These are phyloP conservation scores for Emericellopsis atlantica DNA, from an alignment of 2,329 filamentous ascomycete genomes.

Conservation along the genomic window DNA sequence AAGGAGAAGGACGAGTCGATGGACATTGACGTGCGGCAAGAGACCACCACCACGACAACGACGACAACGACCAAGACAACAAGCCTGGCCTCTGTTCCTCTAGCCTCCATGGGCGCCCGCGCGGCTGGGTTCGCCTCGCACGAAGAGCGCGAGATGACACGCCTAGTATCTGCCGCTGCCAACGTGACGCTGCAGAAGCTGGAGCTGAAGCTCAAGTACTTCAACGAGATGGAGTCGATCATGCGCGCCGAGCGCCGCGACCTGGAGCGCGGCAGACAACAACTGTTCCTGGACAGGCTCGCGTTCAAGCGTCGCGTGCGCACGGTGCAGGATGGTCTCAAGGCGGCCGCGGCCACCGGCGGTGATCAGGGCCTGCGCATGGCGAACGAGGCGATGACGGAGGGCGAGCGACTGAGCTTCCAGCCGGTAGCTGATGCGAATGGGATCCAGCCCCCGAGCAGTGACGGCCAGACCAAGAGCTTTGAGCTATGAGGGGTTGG, in stretches of 20 bases:
- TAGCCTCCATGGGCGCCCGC: slow-evolving; percentile 77
- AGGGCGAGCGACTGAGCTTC: slow-evolving; percentile 41
- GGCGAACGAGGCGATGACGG: slow-evolving; percentile 31
- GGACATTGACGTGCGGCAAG: slow-evolving; percentile 47
- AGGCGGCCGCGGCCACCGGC: slow-evolving; percentile 33
- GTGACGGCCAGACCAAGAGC: slow-evolving; percentile 42
- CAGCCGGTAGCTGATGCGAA: slow-evolving; percentile 22
- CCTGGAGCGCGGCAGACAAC: slow-evolving; percentile 80
- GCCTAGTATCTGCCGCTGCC: slow-evolving; percentile 80
- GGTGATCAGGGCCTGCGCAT: slow-evolving; percentile 36
- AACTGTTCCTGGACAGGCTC: slow-evolving; percentile 85
- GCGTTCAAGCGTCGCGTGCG: slow-evolving; percentile 79
- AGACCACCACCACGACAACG: slow-evolving; percentile 35
- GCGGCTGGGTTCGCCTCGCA: slow-evolving; percentile 83
- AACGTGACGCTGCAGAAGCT: slow-evolving; percentile 94
- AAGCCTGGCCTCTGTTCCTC: slow-evolving; percentile 61
- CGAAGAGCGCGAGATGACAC: slow-evolving; percentile 93
- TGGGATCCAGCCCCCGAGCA: slow-evolving; percentile 36
- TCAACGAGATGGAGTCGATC: slow-evolving; percentile 89
- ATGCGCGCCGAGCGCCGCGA: slow-evolving; percentile 87
- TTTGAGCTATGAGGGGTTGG: slow-evolving; percentile 31
- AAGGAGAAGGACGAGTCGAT: slow-evolving; percentile 48
- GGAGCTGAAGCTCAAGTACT: slow-evolving; percentile 90
- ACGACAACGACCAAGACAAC: slow-evolving; percentile 31
- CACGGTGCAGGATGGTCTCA: slow-evolving; percentile 68